Conservation (phyloP, 345 rosid genomes). For the Erysimum cheiranthoides region DNA sequence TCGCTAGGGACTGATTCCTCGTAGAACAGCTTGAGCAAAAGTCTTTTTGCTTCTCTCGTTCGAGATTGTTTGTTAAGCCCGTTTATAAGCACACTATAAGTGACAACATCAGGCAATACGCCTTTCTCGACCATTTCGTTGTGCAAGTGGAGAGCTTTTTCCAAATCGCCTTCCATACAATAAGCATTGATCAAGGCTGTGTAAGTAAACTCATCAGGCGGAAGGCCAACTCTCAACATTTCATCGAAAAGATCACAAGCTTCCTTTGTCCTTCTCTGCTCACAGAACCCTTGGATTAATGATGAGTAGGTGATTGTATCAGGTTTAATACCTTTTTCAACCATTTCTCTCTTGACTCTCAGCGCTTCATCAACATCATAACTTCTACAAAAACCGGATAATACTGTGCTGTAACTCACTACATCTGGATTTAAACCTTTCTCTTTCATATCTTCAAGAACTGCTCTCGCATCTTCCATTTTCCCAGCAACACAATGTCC, state of each 20-base stretch:
- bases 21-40: slow-evolving; percentile 77
- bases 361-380: slow-evolving; percentile 70
- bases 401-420: slow-evolving; percentile 81
- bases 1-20: slow-evolving; percentile 73
- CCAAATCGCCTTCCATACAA: slow-evolving; percentile 71
- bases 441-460: slow-evolving; percentile 60
- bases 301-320: slow-evolving; percentile 79
- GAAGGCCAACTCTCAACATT: slow-evolving; percentile 59
- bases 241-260: slow-evolving; percentile 77
- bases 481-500: slow-evolving; percentile 74
- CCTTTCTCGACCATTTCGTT: slow-evolving; percentile 81
- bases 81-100: slow-evolving; percentile 85
- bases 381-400: slow-evolving; percentile 70
- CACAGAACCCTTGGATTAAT: slow-evolving; percentile 78
- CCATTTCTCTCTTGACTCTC: slow-evolving; percentile 66
- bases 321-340: slow-evolving; percentile 60
- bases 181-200: slow-evolving; percentile 76
- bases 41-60: slow-evolving; percentile 81
- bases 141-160: slow-evolving; percentile 65
- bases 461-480: slow-evolving; percentile 63
- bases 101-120: slow-evolving; percentile 82
- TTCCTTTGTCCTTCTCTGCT: slow-evolving; percentile 66
- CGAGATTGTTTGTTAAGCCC: slow-evolving; percentile 88
- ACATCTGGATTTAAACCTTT: slow-evolving; percentile 75
- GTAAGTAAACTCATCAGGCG: slow-evolving; percentile 76